Conservation (phyloP, 768 basidiomycete species). For the Sistotremastrum niveocremeum region DNA sequence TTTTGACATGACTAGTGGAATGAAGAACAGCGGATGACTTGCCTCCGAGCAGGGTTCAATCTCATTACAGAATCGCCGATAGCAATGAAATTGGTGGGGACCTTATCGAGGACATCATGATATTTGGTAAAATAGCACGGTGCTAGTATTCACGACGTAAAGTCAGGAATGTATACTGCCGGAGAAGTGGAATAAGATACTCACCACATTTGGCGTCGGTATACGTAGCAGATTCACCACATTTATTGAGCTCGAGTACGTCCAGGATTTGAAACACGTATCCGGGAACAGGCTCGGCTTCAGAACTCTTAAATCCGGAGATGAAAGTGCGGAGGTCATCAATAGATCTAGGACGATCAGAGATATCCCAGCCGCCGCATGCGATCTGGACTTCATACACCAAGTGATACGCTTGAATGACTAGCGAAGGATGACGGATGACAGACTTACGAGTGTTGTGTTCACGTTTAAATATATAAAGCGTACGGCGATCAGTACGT, state of each 20-base stretch:
- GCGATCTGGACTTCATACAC: conserved; percentile 2
- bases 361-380: conserved; percentile 8
- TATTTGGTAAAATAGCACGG: conserved; percentile 15
- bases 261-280: conserved; percentile 8
- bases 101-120: conserved; percentile 10
- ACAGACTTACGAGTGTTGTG: too few species aligned
- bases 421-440: too few species aligned
- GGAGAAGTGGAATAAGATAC: conserved; percentile 4
- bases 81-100: conserved; percentile 22
- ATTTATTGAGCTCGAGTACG: conserved; percentile 4
- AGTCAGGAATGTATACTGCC: conserved; percentile 7
- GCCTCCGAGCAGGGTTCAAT: conserved; percentile 13
- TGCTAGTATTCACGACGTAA: conserved; percentile 6
- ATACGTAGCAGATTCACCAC: background rate
- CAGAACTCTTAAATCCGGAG: background rate
- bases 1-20: background rate
- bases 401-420: too few species aligned
- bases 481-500: background rate
- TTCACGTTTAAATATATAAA: background rate
- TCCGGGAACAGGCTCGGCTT: conserved; percentile 2
- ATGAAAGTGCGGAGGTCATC: conserved; percentile 5
- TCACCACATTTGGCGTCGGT: background rate
- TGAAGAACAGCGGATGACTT: background rate
- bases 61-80: conserved; percentile 23
- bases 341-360: background rate